A percentile compares a stretch with the other conserved stretches of the same genome.
Conservation (phyloP, 306 rosid genomes). For the Fragaria iinumae region DNA sequence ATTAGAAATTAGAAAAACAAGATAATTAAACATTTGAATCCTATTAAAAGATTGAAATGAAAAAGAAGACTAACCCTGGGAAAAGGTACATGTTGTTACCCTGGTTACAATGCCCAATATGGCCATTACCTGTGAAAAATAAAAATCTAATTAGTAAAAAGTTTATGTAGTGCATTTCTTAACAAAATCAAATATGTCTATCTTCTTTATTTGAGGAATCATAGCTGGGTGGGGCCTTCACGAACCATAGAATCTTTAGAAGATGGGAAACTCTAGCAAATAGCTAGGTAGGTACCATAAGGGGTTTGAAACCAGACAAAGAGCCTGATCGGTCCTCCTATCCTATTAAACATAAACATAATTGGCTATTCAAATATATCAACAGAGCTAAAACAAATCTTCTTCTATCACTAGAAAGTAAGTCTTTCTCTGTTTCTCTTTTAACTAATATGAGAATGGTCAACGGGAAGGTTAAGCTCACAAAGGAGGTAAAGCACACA, state of each 20-base stretch:
- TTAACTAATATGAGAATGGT: neutral
- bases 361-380: neutral
- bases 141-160: neutral
- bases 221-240: neutral
- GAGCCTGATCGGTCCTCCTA: neutral
- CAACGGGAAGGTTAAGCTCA: neutral
- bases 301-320: neutral
- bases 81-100: conserved; percentile 99
- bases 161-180: neutral
- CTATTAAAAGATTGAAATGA: conserved; percentile 3
- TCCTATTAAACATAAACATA: neutral
- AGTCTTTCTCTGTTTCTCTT: neutral
- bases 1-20: neutral
- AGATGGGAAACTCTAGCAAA: neutral
- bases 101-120: conserved; percentile 92
- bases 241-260: neutral
- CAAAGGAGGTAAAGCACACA: neutral
- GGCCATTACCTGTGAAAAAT: conserved; percentile 66
- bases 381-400: neutral
- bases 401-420: neutral
- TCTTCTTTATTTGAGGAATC: neutral
- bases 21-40: conserved; percentile 1
- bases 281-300: neutral
- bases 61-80: conserved; percentile 72
- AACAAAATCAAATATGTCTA: neutral